Percentiles rank a stretch among this genome's conserved stretches.
phyloP scores from a whole-genome alignment of 805 yeast genomes.

The Ogataea siamensis region DNA sequence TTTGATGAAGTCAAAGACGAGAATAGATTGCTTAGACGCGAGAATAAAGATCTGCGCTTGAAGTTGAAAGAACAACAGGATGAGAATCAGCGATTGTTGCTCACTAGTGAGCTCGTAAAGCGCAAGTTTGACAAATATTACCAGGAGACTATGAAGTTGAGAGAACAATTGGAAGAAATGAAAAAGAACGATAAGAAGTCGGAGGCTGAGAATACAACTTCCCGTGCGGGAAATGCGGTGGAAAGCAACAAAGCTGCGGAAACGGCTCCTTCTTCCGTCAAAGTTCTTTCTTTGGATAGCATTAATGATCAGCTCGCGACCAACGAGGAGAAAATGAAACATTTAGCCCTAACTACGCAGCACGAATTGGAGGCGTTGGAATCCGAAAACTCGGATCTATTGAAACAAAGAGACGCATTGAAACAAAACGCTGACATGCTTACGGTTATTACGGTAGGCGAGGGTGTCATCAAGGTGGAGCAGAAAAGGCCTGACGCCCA shows the following conservation, averaged over 20 bases:
- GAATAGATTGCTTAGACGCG: conserved; percentile 7
- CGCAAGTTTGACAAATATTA: conserved; percentile 20
- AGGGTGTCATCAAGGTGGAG: conserved; percentile 18
- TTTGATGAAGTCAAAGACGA: conserved; percentile 11
- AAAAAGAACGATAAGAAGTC: too few relatives aligned
- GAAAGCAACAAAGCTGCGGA: too few relatives aligned
- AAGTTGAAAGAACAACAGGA: conserved; percentile 6
- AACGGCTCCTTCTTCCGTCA: not conserved
- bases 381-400: conserved; percentile 10
- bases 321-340: conserved; percentile 10
- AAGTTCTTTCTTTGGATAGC: not conserved
- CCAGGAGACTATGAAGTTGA: conserved; percentile 15
- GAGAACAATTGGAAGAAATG: conserved; percentile 10
- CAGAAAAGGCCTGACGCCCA: conserved; percentile 14
- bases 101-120: conserved; percentile 17
- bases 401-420: conserved; percentile 6
- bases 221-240: too few relatives aligned
- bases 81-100: conserved; percentile 8
- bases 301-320: conserved; percentile 13
- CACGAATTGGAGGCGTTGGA: conserved; percentile 10
- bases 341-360: conserved; percentile 10
- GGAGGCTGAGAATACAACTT: too few relatives aligned
- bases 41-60: conserved; percentile 4
- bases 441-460: conserved; percentile 19
- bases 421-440: conserved; percentile 6